phyloP scores from a whole-genome alignment of 192 early-diverging fungal species.

The Backusella morwellensis region DNA sequence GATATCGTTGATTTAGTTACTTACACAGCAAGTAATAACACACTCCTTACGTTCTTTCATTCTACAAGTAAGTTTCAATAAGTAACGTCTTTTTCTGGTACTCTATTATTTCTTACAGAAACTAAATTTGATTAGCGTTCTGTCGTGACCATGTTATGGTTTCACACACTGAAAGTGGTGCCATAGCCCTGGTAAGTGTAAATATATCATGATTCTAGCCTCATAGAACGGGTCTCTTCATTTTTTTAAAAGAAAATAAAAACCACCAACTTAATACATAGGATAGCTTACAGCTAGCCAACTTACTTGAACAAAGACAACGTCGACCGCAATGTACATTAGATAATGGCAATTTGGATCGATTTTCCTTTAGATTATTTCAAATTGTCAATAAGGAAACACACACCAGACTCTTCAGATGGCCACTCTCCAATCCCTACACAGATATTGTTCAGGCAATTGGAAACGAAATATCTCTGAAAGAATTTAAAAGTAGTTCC shows the following conservation, averaged over 20 bases:
- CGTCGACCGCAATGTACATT: not conserved
- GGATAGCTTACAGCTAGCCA: not conserved
- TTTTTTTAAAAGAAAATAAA: not conserved
- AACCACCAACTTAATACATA: not conserved
- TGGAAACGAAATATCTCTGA: not conserved
- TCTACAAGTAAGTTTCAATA: not conserved
- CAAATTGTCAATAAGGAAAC: conserved; percentile 1
- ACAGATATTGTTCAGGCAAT: not conserved
- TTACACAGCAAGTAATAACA: conserved; percentile 17
- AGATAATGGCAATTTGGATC: not conserved
- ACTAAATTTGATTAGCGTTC: not conserved
- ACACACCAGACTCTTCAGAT: not conserved
- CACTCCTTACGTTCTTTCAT: conserved; percentile 23
- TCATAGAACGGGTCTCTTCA: not conserved
- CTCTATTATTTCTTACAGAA: not conserved
- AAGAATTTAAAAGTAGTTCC: not conserved
- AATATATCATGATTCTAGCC: not conserved
- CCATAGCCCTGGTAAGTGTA: not conserved
- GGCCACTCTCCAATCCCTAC: not conserved
- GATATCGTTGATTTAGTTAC: conserved; percentile 16
- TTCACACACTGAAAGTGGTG: not conserved
- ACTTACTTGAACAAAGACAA: not conserved
- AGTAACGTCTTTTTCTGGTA: not conserved
- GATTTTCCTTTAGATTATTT: not conserved
- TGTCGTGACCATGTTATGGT: not conserved